Evolutionary conservation across 306 rosid species (phyloP).

Genomic region (Crotalaria pallida): DNA sequence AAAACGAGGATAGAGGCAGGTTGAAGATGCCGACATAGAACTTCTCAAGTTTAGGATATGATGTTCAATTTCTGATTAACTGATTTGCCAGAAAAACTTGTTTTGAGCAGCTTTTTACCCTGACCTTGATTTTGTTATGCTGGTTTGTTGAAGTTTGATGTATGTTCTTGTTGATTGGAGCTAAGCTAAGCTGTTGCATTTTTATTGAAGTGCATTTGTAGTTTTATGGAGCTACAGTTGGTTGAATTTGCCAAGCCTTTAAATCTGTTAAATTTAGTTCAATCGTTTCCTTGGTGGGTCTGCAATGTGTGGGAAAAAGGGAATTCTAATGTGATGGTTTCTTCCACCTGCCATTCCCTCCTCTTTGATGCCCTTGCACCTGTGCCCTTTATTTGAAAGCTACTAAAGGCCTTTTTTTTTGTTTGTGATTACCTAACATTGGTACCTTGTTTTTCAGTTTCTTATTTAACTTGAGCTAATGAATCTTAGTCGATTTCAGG

Average conservation of each 20-base stretch:
- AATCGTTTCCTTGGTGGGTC: neutral
- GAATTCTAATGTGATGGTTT: neutral
- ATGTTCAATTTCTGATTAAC: neutral
- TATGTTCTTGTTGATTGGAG: neutral
- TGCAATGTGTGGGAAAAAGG: neutral
- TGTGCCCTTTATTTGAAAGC: neutral
- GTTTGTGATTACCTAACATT: neutral
- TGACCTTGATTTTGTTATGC: neutral
- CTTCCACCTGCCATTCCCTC: neutral
- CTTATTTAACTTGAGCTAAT: neutral
- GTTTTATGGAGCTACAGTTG: neutral
- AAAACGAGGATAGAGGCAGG: neutral
- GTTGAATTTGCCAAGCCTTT: constrained; percentile 2
- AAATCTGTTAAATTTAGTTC: neutral
- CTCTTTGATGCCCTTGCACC: neutral
- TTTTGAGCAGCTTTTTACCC: neutral
- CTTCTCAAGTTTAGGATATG: neutral
- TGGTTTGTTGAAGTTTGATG: neutral
- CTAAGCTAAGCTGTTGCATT: neutral
- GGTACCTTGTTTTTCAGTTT: neutral
- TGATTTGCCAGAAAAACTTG: neutral
- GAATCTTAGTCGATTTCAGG: neutral
- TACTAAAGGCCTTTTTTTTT: neutral
- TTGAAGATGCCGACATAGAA: neutral
- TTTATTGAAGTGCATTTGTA: neutral